Evolutionary conservation across 2,329 filamentous ascomycete genomes (phyloP).

Genomic region (Aspergillus sp.): DNA sequence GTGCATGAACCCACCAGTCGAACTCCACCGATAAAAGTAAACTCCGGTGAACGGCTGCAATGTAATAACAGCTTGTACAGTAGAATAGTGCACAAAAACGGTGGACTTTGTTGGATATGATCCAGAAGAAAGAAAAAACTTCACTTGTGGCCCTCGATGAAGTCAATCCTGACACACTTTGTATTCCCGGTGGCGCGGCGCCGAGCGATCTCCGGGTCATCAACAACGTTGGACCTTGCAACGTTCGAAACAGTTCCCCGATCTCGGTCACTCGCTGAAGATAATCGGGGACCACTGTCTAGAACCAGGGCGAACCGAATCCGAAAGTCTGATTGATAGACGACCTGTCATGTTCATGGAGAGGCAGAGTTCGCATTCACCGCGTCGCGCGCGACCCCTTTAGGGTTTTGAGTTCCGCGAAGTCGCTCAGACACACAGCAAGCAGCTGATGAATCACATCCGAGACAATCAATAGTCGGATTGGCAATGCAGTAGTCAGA

Average conservation of each 20-base stretch:
- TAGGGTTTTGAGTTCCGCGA: neutral
- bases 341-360: neutral
- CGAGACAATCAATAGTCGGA: slow-evolving; percentile 6
- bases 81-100: too few species aligned
- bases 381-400: neutral
- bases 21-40: neutral
- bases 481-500: slow-evolving; percentile 5
- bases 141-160: too few species aligned
- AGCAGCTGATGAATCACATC: neutral
- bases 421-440: neutral
- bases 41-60: neutral
- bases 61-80: neutral
- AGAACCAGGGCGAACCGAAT: too few species aligned
- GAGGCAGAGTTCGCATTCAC: neutral
- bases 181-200: too few species aligned
- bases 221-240: too few species aligned
- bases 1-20: neutral
- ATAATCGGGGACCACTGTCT: too few species aligned
- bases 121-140: too few species aligned
- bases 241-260: too few species aligned
- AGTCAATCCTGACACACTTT: too few species aligned
- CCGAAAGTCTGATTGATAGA: neutral
- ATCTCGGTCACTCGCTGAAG: too few species aligned
- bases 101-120: too few species aligned
- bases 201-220: too few species aligned